These are phyloP conservation scores for Filobasidium wieringae DNA, from an alignment of 768 basidiomycete genomes.

Conservation along the genomic window DNA sequence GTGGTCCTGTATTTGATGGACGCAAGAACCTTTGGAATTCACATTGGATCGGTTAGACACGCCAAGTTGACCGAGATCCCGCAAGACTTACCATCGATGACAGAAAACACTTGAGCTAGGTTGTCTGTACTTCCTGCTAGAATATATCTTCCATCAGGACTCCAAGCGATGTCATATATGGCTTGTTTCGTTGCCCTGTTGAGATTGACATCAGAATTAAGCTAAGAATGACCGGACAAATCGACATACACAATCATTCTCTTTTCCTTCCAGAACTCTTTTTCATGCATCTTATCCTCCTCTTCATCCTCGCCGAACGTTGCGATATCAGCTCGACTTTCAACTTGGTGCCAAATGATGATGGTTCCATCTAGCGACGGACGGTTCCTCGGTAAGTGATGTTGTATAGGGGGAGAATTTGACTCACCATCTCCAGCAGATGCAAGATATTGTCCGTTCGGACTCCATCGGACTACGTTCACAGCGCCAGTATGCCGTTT, in stretches of 20 bases:
- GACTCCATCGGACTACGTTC: constrained; percentile 91
- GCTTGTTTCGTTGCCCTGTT: constrained; percentile 81
- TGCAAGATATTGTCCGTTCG: constrained; percentile 88
- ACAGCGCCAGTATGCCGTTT: constrained; percentile 86
- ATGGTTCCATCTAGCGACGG: constrained; percentile 74
- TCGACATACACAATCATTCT: constrained; percentile 48
- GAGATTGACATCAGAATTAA: background rate
- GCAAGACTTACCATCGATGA: constrained; percentile 52
- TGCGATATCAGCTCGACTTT: constrained; percentile 59
- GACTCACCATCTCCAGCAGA: constrained; percentile 89
- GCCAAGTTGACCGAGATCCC: background rate
- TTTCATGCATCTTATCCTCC: constrained; percentile 69
- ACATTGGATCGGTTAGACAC: background rate
- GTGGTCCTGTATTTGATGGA: constrained; percentile 85
- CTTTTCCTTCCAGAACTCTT: constrained; percentile 82
- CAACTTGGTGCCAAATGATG: constrained; percentile 82
- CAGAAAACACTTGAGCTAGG: constrained; percentile 69
- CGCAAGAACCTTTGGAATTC: constrained; percentile 60
- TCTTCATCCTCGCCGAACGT: constrained; percentile 74
- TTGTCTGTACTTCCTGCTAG: constrained; percentile 97
- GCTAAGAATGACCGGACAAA: background rate
- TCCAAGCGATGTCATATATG: constrained; percentile 97
- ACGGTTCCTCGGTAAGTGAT: background rate
- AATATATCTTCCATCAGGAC: constrained; percentile 83
- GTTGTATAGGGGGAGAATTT: background rate